Conservation (phyloP, 2,329 filamentous ascomycete species). For the Cercospora brassicicola region DNA sequence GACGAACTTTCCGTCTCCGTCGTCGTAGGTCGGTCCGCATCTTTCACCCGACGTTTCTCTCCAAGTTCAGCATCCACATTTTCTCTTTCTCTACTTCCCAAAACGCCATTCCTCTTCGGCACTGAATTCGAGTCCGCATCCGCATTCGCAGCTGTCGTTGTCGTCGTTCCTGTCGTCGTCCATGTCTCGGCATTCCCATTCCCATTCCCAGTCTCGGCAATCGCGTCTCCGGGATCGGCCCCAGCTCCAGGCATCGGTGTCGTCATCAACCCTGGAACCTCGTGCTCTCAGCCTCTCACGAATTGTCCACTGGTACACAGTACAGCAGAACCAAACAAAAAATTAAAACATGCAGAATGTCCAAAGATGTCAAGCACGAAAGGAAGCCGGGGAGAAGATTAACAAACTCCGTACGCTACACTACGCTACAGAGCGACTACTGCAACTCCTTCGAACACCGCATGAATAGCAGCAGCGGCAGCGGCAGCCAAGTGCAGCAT, state of each 20-base stretch:
- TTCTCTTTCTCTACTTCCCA: background rate
- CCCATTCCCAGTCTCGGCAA: background rate
- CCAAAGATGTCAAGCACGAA: background rate
- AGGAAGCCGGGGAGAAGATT: background rate
- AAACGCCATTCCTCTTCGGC: background rate
- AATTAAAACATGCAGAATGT: background rate
- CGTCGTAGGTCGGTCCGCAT: background rate
- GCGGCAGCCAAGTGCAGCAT: too few relatives aligned
- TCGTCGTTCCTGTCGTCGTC: background rate
- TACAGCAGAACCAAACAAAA: too few relatives aligned
- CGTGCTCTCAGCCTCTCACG: too few relatives aligned
- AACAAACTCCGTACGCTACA: background rate
- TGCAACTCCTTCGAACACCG: background rate
- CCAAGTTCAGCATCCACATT: background rate
- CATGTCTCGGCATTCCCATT: background rate
- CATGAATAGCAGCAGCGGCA: too few relatives aligned
- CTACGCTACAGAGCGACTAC: background rate
- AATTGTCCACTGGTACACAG: too few relatives aligned
- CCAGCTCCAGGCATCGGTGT: background rate
- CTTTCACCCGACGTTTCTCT: background rate
- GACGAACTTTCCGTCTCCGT: background rate
- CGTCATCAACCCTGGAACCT: background rate
- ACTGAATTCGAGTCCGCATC: background rate
- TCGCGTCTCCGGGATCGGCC: background rate
- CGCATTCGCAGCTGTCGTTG: background rate